These are phyloP conservation scores for Aspergillus fructus DNA, from an alignment of 2,329 filamentous ascomycete species.

Conservation along the genomic window DNA sequence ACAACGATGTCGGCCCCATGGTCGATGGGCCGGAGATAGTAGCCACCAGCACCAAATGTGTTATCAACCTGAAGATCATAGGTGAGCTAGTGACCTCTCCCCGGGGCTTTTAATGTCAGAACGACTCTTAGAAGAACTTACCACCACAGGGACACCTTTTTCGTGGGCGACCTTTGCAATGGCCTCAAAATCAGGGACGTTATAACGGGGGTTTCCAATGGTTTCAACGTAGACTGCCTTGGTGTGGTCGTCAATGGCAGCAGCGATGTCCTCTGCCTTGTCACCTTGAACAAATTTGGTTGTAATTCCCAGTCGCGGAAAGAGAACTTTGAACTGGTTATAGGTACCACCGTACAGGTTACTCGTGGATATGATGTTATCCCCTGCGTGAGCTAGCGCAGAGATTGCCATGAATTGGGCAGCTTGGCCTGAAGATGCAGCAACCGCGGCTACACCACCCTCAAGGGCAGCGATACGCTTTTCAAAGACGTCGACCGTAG, in stretches of 20 bases:
- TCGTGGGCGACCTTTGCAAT: slow-evolving; percentile 78
- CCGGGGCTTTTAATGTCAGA: background rate
- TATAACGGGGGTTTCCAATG: slow-evolving; percentile 92
- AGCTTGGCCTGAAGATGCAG: slow-evolving; percentile 80
- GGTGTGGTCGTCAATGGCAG: slow-evolving; percentile 85
- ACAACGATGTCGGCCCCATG: slow-evolving; percentile 93
- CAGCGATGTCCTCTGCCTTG: slow-evolving; percentile 72
- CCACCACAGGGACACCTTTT: slow-evolving; percentile 65
- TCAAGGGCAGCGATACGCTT: slow-evolving; percentile 95
- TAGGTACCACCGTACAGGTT: slow-evolving; percentile 95
- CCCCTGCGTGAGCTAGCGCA: slow-evolving; percentile 79
- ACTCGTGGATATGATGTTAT: slow-evolving; percentile 89
- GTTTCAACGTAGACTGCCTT: slow-evolving; percentile 91
- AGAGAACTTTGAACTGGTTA: slow-evolving; percentile 92
- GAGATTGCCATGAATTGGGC: slow-evolving; percentile 90
- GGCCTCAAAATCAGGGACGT: slow-evolving; percentile 84
- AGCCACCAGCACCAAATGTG: slow-evolving; percentile 91
- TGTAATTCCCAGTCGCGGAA: slow-evolving; percentile 80
- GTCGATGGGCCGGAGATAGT: slow-evolving; percentile 80
- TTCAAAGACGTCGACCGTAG: slow-evolving; percentile 93
- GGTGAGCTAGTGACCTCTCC: background rate
- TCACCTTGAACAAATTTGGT: slow-evolving; percentile 88
- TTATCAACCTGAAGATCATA: slow-evolving; percentile 71
- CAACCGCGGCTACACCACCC: slow-evolving; percentile 83
- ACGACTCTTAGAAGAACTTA: slow-evolving; percentile 25